Conservation (phyloP, 441 rosid species). For the Erysimum cheiri region DNA sequence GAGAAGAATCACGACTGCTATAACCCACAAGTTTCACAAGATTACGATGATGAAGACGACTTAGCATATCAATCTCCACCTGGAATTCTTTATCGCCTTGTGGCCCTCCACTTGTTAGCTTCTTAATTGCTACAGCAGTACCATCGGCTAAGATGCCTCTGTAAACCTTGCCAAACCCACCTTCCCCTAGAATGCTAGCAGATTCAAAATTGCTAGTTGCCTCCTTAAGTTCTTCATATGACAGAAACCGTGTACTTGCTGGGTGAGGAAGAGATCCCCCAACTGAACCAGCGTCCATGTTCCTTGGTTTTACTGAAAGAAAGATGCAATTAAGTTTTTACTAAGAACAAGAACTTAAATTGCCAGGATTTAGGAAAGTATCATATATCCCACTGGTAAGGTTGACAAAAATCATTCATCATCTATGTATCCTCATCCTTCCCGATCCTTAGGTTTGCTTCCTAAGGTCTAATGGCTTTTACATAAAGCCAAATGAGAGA, state of each 20-base stretch:
- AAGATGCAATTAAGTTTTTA: not conserved
- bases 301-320: constrained; percentile 67
- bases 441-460: not conserved
- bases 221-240: constrained; percentile 91
- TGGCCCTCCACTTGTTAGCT: constrained; percentile 86
- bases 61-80: constrained; percentile 98
- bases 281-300: constrained; percentile 51
- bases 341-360: constrained; percentile 4
- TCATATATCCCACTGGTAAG: constrained; percentile 17
- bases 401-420: not conserved
- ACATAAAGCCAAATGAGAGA: constrained; percentile 14
- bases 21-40: constrained; percentile 97
- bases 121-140: constrained; percentile 95
- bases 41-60: constrained; percentile 98
- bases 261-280: constrained; percentile 82
- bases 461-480: constrained; percentile 21
- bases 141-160: constrained; percentile 95
- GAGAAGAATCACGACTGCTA: constrained; percentile 84
- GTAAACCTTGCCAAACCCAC: constrained; percentile 96
- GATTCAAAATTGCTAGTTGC: constrained; percentile 89
- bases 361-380: not conserved
- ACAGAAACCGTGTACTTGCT: constrained; percentile 79
- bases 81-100: constrained; percentile 95
- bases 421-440: constrained; percentile 1
- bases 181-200: constrained; percentile 90